phyloP scores from a whole-genome alignment of 2,329 filamentous ascomycete species.

The Lachnellula willkommii region DNA sequence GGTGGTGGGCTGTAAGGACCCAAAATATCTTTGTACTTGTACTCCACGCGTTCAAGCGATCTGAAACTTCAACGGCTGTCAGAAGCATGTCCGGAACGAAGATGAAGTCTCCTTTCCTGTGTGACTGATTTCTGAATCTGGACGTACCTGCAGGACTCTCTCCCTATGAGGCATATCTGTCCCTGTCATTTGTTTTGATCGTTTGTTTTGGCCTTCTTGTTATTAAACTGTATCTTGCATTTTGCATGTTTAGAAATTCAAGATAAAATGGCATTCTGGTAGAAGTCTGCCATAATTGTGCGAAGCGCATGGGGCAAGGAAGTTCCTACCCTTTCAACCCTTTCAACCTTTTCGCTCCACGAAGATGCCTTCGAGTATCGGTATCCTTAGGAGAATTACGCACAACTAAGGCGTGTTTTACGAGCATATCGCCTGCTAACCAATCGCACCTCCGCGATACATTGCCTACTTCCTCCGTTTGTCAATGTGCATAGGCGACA shows the following conservation, averaged over 20 bases:
- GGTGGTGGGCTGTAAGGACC: conserved; percentile 5
- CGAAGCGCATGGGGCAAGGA: background rate
- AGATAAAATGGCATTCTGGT: too few species aligned
- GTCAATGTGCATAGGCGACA: conserved; percentile 25
- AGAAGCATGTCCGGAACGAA: conserved; percentile 10
- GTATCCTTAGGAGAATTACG: conserved; percentile 13
- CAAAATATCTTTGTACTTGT: conserved; percentile 16
- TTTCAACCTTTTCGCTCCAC: conserved; percentile 7
- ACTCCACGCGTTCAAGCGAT: conserved; percentile 28
- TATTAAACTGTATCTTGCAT: background rate
- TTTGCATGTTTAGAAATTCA: background rate
- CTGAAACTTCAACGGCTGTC: conserved; percentile 29
- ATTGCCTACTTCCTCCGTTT: conserved; percentile 24
- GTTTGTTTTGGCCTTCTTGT: background rate
- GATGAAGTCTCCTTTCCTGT: conserved; percentile 1
- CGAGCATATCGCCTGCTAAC: conserved; percentile 13
- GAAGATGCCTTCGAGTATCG: conserved; percentile 20
- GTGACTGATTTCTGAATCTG: conserved; percentile 6
- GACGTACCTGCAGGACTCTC: conserved; percentile 8
- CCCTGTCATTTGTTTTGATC: background rate
- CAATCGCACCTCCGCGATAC: conserved; percentile 15
- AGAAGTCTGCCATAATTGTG: too few species aligned
- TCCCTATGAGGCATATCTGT: background rate
- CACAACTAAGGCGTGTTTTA: conserved; percentile 15
- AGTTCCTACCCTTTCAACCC: background rate